Conservation (phyloP, 176 grass and related monocot species). For the Saccharum officinarum region DNA sequence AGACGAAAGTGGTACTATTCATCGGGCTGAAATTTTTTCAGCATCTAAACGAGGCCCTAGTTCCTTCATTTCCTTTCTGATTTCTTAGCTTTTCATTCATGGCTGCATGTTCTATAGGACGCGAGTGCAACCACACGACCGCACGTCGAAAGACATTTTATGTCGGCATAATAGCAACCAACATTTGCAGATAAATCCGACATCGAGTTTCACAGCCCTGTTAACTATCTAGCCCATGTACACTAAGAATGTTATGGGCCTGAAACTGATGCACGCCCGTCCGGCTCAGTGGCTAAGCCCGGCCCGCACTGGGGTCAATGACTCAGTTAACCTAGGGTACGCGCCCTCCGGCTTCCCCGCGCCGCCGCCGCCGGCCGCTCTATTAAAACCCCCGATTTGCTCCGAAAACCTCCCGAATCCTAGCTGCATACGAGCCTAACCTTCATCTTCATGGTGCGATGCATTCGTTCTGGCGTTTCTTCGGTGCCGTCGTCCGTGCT, state of each 20-base stretch:
- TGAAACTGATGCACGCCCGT: background rate
- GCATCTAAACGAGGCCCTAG: no score
- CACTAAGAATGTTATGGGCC: background rate
- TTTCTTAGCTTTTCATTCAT: no score
- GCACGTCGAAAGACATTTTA: no score
- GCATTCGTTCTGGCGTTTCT: background rate
- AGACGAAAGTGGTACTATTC: no score
- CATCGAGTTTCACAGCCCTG: background rate
- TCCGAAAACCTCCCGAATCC: background rate
- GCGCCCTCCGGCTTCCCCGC: background rate
- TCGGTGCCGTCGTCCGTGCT: background rate
- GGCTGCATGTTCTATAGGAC: no score
- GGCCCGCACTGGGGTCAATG: background rate
- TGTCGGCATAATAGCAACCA: no score
- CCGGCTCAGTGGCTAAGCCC: background rate
- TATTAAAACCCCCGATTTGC: background rate
- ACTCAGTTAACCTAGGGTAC: slow-evolving; percentile 4
- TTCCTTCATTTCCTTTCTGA: no score
- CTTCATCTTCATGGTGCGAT: background rate
- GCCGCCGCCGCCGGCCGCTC: background rate
- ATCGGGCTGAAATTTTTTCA: no score
- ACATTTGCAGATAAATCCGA: no score
- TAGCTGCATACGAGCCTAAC: background rate
- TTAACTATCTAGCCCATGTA: background rate
- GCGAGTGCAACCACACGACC: no score